Base-by-base conservation (phyloP, 768 basidiomycete species). In the Lactarius indigo region DNA sequence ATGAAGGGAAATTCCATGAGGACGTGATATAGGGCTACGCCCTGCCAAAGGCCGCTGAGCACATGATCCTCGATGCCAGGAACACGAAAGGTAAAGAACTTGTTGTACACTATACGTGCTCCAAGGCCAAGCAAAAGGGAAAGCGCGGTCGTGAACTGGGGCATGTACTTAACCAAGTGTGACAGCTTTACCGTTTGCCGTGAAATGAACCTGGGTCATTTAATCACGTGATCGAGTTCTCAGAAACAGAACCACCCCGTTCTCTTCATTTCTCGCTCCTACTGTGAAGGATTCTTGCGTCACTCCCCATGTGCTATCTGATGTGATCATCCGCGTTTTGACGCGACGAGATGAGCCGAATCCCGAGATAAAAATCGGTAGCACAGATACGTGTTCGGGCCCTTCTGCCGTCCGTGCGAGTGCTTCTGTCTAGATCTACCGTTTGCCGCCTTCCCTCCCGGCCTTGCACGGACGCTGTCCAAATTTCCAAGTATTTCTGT, bases 41-140 rank as follows among this genome's bases (percentile, higher is more conserved):
- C 91, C 75, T 91, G 88, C 82, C 88, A 87, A 71, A 87, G 82
- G 59, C 91, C 91, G 59, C 84, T 77, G 64, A 93, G 84, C 73
- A 91, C 77, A 71, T 82, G 80, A 72, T 89, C 84, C 66, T 83
- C 83, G 50, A 87, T 75, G 70, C 84, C 77, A 31, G 83, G 68
- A 26, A 74, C 71, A 33, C 75, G 65, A 79, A 79, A 69, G 78
- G 78, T 68, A 80, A 84, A 69, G 85, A 73, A 76, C 68, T 81
- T 80, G 78, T 90, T 87, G 70, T 90, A 77, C 61, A 86, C 76
- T 63, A 92, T 84, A 67, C 91, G 89, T 57, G 87, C 86, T 70
- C 88, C 88, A 70, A 92, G 82, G 63, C 90, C 90, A 67, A 90
- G 79, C 69, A 92, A 82, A 68, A 92, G 83, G 64, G 90, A 87